Conservation (phyloP, 2,329 filamentous ascomycete species). For the Xylariaceae sp. region DNA sequence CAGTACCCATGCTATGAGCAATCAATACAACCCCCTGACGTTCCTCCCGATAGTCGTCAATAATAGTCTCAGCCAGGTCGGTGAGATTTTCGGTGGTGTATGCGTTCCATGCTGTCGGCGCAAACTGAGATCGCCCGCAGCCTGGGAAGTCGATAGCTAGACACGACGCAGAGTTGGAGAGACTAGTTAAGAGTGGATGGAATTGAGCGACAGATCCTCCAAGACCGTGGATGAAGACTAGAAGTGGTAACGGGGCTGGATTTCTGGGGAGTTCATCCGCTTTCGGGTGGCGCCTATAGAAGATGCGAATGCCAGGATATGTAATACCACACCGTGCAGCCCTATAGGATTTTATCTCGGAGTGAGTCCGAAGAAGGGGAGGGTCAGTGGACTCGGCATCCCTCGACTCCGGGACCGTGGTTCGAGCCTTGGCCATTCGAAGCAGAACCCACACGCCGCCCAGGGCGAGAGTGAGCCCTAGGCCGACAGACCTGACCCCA, state of each 20-base stretch:
- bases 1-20: constrained; percentile 89
- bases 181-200: constrained; percentile 76
- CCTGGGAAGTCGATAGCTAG: constrained; percentile 90
- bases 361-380: constrained; percentile 78
- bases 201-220: constrained; percentile 94
- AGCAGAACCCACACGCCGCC: constrained; percentile 32
- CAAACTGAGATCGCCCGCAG: constrained; percentile 80
- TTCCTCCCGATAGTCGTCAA: constrained; percentile 73
- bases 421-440: constrained; percentile 35
- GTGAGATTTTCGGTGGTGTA: constrained; percentile 79
- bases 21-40: constrained; percentile 80
- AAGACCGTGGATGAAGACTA: constrained; percentile 91
- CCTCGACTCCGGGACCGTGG: constrained; percentile 33
- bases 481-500: constrained; percentile 22
- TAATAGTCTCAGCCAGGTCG: constrained; percentile 75
- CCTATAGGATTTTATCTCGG: constrained; percentile 72
- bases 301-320: constrained; percentile 80
- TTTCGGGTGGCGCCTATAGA: constrained; percentile 82
- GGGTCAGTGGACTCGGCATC: constrained; percentile 70
- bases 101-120: constrained; percentile 73
- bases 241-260: constrained; percentile 76
- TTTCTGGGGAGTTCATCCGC: constrained; percentile 77
- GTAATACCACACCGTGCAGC: constrained; percentile 66
- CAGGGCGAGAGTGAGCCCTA: constrained; percentile 31
- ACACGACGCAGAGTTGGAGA: constrained; percentile 83